A percentile compares a stretch with the other conserved stretches of the same genome.
Evolutionary conservation across 108 stramenopile species (phyloP).

Genomic region (Hondaea fermentalgiana): DNA sequence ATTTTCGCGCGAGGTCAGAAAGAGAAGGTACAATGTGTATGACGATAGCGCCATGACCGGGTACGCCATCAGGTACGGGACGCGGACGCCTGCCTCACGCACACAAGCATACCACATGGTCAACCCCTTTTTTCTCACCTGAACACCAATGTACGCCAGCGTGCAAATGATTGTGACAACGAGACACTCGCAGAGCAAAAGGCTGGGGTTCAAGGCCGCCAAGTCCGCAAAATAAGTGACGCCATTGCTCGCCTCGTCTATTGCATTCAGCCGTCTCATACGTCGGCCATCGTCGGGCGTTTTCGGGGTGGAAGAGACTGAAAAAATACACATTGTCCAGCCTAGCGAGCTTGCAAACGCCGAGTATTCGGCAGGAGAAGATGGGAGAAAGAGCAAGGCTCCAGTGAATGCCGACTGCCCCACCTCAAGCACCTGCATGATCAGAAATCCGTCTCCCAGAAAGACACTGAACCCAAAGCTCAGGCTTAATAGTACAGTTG

Average conservation of each 20-base stretch:
- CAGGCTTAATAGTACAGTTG: too few species aligned
- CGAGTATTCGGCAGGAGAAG: background rate
- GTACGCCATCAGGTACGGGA: background rate
- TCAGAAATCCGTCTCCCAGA: background rate
- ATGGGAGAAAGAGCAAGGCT: background rate
- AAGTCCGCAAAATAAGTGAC: background rate
- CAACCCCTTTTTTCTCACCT: background rate
- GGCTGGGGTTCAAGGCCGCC: background rate
- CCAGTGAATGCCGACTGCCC: background rate
- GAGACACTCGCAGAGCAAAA: background rate
- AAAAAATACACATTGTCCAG: background rate
- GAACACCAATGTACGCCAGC: background rate
- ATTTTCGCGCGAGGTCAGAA: background rate
- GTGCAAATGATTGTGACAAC: background rate
- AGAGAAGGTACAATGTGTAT: background rate
- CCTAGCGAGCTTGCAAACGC: background rate
- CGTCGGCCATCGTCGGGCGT: background rate
- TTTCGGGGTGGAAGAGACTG: background rate
- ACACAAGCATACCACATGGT: background rate
- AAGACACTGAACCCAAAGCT: background rate
- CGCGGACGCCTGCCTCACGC: background rate
- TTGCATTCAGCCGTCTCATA: background rate
- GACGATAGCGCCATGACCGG: background rate
- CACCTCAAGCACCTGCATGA: background rate
- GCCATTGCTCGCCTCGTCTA: background rate